Evolutionary conservation across 441 rosid genomes (phyloP).

Genomic region (Geranium incanum): DNA sequence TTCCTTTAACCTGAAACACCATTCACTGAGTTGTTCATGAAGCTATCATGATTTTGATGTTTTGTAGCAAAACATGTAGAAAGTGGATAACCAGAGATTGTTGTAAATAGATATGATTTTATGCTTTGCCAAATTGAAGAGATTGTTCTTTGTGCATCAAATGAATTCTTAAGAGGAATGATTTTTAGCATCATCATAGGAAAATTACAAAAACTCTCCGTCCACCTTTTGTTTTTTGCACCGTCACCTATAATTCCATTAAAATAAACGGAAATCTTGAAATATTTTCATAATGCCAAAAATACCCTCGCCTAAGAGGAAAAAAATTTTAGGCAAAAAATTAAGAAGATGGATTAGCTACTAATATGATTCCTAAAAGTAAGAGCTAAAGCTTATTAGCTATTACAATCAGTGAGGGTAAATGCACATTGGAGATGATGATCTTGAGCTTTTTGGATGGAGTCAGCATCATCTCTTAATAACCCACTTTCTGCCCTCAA

Average conservation of each 20-base stretch:
- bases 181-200: not conserved
- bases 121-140: not conserved
- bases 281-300: too few species aligned
- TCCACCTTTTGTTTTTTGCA: too few species aligned
- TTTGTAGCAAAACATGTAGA: not conserved
- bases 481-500: not conserved
- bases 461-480: constrained; percentile 9
- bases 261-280: too few species aligned
- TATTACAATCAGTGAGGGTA: constrained; percentile 22
- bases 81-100: not conserved
- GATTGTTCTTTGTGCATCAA: not conserved
- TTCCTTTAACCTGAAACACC: not conserved
- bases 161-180: not conserved
- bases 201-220: too few species aligned
- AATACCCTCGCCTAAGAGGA: too few species aligned
- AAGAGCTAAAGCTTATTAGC: too few species aligned
- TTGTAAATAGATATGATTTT: not conserved
- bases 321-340: too few species aligned
- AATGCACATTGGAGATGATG: constrained; percentile 25
- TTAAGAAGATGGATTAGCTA: too few species aligned
- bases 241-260: too few species aligned
- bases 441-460: constrained; percentile 14
- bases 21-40: not conserved
- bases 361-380: too few species aligned
- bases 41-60: not conserved